These are phyloP conservation scores for Xerophyta viscosa DNA, from an alignment of 106 monocot species.

Conservation along the genomic window DNA sequence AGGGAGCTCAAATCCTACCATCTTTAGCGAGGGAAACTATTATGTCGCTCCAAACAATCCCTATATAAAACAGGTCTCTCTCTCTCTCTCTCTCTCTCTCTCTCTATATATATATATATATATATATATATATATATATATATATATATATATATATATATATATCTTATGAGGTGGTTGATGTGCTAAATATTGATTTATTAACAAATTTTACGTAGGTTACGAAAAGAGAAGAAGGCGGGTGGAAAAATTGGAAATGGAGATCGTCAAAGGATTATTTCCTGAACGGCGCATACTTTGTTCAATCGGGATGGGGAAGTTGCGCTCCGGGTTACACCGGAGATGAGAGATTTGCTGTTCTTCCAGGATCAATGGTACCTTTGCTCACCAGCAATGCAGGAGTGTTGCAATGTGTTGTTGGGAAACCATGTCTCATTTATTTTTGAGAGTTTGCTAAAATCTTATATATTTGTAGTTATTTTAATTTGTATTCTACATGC, in stretches of 20 bases:
- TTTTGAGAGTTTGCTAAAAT: too few relatives aligned
- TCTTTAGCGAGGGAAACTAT: slow-evolving; percentile 57
- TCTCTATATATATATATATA: not conserved
- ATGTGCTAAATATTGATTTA: too few relatives aligned
- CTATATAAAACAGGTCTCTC: slow-evolving; percentile 19
- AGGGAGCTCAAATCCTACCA: slow-evolving; percentile 49
- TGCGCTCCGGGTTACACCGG: slow-evolving; percentile 21
- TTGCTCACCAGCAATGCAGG: slow-evolving; percentile 31
- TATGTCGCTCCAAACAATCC: slow-evolving; percentile 14
- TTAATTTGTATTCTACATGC: too few relatives aligned
- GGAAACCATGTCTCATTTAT: slow-evolving; percentile 25
- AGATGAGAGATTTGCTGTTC: slow-evolving; percentile 14
- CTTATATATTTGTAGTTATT: too few relatives aligned
- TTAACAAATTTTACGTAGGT: slow-evolving; percentile 17
- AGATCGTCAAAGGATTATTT: slow-evolving; percentile 39
- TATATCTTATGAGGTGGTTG: too few relatives aligned
- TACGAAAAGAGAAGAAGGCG: slow-evolving; percentile 33
- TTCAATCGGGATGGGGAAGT: slow-evolving; percentile 47
- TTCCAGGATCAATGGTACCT: slow-evolving; percentile 28
- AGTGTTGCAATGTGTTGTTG: slow-evolving; percentile 22
- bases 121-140: not conserved
- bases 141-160: not conserved
- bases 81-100: not conserved
- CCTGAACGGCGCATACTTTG: slow-evolving; percentile 44
- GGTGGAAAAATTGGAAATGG: slow-evolving; percentile 58